Evolutionary conservation across 2,329 filamentous ascomycete genomes (phyloP).

Genomic region (Verticillium tricorpus): DNA sequence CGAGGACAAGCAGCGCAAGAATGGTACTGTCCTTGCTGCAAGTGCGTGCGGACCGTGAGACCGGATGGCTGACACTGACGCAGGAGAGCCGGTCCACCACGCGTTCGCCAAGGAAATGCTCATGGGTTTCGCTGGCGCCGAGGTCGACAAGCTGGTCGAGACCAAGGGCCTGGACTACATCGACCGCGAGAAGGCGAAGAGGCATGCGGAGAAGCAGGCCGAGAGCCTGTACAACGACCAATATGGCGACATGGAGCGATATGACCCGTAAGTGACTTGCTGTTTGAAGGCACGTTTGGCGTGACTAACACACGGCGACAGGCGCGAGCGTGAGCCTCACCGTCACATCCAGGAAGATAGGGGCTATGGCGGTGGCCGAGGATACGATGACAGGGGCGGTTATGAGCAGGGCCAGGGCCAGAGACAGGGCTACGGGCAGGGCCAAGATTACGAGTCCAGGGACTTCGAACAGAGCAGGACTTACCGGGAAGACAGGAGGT

Average conservation of each 20-base stretch:
- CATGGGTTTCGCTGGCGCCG: constrained; percentile 66
- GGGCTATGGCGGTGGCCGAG: neutral
- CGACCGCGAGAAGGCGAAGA: constrained; percentile 54
- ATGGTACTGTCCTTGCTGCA: constrained; percentile 41
- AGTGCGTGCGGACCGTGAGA: neutral
- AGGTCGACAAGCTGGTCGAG: constrained; percentile 73
- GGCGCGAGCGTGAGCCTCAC: neutral
- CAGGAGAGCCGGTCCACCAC: constrained; percentile 68
- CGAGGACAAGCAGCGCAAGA: constrained; percentile 67
- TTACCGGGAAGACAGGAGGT: neutral
- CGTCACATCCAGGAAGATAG: neutral
- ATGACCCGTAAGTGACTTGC: constrained; percentile 46
- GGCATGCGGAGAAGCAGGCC: constrained; percentile 53
- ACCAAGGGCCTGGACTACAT: constrained; percentile 60
- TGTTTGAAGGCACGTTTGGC: neutral
- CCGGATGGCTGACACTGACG: neutral
- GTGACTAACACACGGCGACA: neutral
- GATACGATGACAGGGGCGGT: neutral
- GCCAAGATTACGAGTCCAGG: neutral
- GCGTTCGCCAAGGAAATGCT: constrained; percentile 74
- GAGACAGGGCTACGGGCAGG: neutral
- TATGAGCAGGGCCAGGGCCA: neutral
- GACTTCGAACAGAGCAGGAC: neutral
- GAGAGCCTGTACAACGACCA: constrained; percentile 59
- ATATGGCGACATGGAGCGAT: constrained; percentile 49